A percentile compares a stretch with the other conserved stretches of the same genome.
phyloP scores from a whole-genome alignment of 306 rosid genomes.

The Bauhinia variegata region DNA sequence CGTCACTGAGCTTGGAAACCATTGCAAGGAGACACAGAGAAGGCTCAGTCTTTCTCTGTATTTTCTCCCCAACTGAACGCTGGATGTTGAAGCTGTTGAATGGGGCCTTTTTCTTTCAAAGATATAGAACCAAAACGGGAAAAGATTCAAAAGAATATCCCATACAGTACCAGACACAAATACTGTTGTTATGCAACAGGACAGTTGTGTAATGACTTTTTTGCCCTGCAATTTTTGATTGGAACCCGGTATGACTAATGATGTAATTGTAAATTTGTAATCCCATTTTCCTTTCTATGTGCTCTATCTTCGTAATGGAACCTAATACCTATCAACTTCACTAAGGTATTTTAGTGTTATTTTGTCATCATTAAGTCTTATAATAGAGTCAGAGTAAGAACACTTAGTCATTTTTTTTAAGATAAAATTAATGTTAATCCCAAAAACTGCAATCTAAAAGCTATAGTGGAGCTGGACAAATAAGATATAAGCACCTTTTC shows the following conservation, averaged over 20 bases:
- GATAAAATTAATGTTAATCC: too few species aligned
- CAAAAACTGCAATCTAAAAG: too few species aligned
- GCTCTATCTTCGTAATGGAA: background rate
- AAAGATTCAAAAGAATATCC: too few species aligned
- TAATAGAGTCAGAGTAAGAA: too few species aligned
- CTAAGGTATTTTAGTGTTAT: slow-evolving; percentile 7
- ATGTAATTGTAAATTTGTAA: too few species aligned
- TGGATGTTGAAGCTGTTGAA: slow-evolving; percentile 17
- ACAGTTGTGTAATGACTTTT: slow-evolving; percentile 33
- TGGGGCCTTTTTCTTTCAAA: slow-evolving; percentile 28
- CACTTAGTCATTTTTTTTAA: too few species aligned
- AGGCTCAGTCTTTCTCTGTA: background rate
- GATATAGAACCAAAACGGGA: slow-evolving; percentile 25
- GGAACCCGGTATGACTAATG: too few species aligned
- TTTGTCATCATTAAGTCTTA: background rate
- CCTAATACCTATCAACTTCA: background rate
- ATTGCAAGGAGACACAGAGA: slow-evolving; percentile 38
- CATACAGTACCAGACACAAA: slow-evolving; percentile 58
- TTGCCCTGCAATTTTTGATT: slow-evolving; percentile 23
- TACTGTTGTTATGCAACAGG: too few species aligned
- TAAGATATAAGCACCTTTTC: too few species aligned
- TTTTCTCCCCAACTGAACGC: slow-evolving; percentile 3
- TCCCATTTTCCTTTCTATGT: too few species aligned
- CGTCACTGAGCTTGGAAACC: slow-evolving; percentile 51
- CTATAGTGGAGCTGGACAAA: too few species aligned